Base-by-base conservation (phyloP, 2,329 filamentous ascomycete species). In the Rugonectria rugulosa region DNA sequence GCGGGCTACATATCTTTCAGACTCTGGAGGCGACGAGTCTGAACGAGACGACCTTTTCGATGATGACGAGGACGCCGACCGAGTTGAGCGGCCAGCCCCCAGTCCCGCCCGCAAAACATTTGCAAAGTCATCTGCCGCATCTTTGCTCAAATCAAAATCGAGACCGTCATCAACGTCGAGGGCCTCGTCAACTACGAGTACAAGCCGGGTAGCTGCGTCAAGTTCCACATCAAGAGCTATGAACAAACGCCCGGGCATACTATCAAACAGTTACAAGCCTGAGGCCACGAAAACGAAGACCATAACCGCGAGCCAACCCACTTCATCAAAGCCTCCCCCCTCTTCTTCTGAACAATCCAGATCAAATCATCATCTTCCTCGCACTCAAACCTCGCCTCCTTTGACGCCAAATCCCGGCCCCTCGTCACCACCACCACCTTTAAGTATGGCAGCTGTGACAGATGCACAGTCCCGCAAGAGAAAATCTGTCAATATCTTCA, bases 401-500 rank as follows among this genome's bases (percentile, higher is more conserved):
- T 66, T 57, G 3, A 44, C 29, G 31, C 34, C 54, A 7, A 52
- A 41, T 31, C 43, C 60, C 7, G 53, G 59, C 7, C 54, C 69
- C 43, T 66, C 64, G 21, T 65, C 69, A 19, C 61, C 66, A 29
- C 58, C 56, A 6, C 61, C 61, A 4, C 21, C 45, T 20, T 7
- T 49, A 24, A 48, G 46, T 21, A 20, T 55, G 36, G 45, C 59
- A 38, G 42, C 60, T 37, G 34, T 56, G 17, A 10, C 42, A 11
- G 26, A 46, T 12, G 36, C 53, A 21, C 57, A 42, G 3, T 46
- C 61, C 8, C 70, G 72, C 36, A 82, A 82, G 63, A 75, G 79
- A 48, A 80, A 80, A 63, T 66, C 72, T 1, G 76, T 78, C 5
- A 77, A 77, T 57, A 71, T 82, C n/a, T 84, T 84, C 58, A 81